Evolutionary conservation across 2,329 filamentous ascomycete genomes (phyloP).

Genomic region (Colletotrichum sp.): DNA sequence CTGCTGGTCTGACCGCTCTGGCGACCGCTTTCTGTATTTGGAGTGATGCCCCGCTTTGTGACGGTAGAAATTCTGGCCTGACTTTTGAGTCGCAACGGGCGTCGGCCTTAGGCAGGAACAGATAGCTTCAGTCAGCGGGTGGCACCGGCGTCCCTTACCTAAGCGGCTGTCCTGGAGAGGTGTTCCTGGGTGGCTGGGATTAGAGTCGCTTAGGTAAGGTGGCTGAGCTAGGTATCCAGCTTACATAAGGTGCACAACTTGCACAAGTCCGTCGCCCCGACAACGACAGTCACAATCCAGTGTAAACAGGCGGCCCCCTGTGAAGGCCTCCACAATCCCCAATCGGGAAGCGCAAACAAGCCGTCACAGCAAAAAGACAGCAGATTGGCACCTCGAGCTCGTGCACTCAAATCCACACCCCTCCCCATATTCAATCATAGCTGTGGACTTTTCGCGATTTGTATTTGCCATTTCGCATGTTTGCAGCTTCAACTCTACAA

Average conservation of each 20-base stretch:
- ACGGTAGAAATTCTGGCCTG: background rate
- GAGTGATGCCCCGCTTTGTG: background rate
- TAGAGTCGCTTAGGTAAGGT: background rate
- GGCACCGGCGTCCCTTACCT: background rate
- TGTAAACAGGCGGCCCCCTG: constrained; percentile 6
- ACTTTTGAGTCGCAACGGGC: background rate
- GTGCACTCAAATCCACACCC: constrained; percentile 17
- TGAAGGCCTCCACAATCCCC: constrained; percentile 6
- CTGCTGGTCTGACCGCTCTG: background rate
- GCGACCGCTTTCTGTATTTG: background rate
- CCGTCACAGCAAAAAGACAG: background rate
- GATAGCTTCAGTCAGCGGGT: background rate
- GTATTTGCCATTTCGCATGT: background rate
- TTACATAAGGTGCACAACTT: background rate
- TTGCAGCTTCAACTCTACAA: constrained; percentile 25
- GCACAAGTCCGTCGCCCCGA: constrained; percentile 1
- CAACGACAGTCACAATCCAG: constrained; percentile 3
- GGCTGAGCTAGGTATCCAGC: fast-evolving
- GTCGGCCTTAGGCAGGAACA: background rate
- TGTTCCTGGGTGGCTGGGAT: background rate
- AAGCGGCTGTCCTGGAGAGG: background rate
- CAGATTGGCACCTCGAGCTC: background rate
- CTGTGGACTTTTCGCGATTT: background rate
- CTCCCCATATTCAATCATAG: constrained; percentile 20
- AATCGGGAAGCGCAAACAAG: constrained; percentile 24